Evolutionary conservation across 148 eudicot genomes (phyloP), one percentile per base, ranked within the genome.

Genomic region (Diospyros kaki): DNA sequence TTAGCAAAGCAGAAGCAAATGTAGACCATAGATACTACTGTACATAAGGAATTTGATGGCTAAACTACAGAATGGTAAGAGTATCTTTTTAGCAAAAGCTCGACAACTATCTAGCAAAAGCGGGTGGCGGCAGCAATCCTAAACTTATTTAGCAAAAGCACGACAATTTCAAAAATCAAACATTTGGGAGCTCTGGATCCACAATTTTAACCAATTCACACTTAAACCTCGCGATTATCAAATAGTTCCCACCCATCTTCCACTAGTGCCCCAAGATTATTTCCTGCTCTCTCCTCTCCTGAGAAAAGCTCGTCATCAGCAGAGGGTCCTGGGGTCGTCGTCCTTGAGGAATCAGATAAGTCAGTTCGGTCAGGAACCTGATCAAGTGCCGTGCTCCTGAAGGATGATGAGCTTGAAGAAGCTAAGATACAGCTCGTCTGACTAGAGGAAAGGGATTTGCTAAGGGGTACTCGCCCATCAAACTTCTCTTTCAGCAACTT

Each of bases 231-330:
- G 9, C 54, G 18, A 51, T 73, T 71, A 42, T 90, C 89, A 38
- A 86, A 88, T 62, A 92, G 63, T 38, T 89, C 92, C 97, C 97
- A 92, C 62, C 82, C 97, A 2, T 89, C 97, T 61, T 90, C 97
- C 64, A 64, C 60, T 71, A 78, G 75, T 56, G 75, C 85, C 70
- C 45, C 68, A n/a, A 69, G 46, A 11, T 68, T 53, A 52, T 73
- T 68, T 61, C 73, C 73, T 15, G 38, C 68, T 48, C 64, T 54
- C 65, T 77, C 81, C 61, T 83, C 84, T 52, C 74, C 83, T 15
- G n/a, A 58, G 41, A 62, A 51, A 40, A 74, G 69, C 80, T 75
- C 72, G 59, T 84, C 77, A 64, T 66, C 79, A 38, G 50, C 53
- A 13, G 81, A 77, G 51, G 81, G 45, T n/a, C 58, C 14, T 48